Evolutionary conservation across 2,329 filamentous ascomycete species (phyloP).

Genomic region (Hymenoscyphus scutula): DNA sequence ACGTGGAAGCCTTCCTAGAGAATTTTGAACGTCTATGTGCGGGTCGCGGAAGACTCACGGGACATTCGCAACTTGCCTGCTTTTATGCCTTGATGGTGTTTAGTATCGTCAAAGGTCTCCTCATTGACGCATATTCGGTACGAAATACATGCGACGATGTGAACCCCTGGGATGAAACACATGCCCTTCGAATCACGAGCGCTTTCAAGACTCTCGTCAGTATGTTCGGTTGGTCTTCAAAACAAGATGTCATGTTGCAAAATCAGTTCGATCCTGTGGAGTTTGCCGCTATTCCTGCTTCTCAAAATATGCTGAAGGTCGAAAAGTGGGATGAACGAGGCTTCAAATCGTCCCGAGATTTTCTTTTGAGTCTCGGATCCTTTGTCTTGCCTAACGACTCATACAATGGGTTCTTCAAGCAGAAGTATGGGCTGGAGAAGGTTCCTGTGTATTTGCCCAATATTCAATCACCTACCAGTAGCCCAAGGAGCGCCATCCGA

Average conservation of each 20-base stretch:
- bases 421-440: constrained; percentile 20
- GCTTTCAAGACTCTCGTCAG: constrained; percentile 26
- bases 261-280: not conserved
- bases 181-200: constrained; percentile 22
- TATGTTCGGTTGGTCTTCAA: constrained; percentile 27
- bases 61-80: constrained; percentile 21
- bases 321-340: constrained; percentile 21
- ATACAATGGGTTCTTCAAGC: constrained; percentile 28
- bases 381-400: constrained; percentile 15
- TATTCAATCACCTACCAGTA: constrained; percentile 1
- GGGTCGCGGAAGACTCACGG: constrained; percentile 22
- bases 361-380: constrained; percentile 23
- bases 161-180: constrained; percentile 21
- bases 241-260: constrained; percentile 20
- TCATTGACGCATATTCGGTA: constrained; percentile 27
- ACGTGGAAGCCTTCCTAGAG: constrained; percentile 21
- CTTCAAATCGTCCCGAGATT: constrained; percentile 25
- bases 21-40: constrained; percentile 24
- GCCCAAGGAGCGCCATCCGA: not conserved
- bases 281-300: not conserved
- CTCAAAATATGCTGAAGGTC: constrained; percentile 15
- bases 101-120: constrained; percentile 21
- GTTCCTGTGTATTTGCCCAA: constrained; percentile 8
- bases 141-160: constrained; percentile 18
- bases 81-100: constrained; percentile 27